Conservation (phyloP, 2,329 filamentous ascomycete species). For the Beauveria bassiana region DNA sequence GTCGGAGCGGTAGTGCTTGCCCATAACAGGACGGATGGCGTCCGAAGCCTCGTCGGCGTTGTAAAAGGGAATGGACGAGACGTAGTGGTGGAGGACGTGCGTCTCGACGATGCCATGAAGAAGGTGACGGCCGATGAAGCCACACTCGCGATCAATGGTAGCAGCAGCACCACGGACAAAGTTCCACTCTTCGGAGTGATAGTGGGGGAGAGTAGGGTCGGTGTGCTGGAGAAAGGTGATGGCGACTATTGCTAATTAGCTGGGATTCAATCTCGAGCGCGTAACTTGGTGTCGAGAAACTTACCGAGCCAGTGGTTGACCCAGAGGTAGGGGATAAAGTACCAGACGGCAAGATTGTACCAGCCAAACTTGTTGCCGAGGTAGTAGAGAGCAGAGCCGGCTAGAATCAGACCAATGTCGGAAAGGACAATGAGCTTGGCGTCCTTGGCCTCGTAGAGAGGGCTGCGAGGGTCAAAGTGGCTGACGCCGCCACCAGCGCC, state of each 20-base stretch:
- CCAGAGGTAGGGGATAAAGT: slow-evolving; percentile 91
- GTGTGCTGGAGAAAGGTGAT: slow-evolving; percentile 98
- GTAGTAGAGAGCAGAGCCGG: slow-evolving; percentile 52
- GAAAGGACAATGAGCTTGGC: slow-evolving; percentile 79
- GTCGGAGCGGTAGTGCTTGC: slow-evolving; percentile 85
- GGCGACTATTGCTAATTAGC: slow-evolving; percentile 52
- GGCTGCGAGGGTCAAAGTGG: slow-evolving; percentile 86
- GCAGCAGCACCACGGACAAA: slow-evolving; percentile 89
- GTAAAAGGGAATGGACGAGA: slow-evolving; percentile 95
- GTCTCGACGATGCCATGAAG: slow-evolving; percentile 93
- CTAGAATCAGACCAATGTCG: slow-evolving; percentile 70
- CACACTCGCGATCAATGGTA: slow-evolving; percentile 95
- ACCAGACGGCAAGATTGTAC: slow-evolving; percentile 87
- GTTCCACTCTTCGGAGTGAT: slow-evolving; percentile 79
- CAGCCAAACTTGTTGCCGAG: slow-evolving; percentile 75
- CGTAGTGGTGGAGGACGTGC: slow-evolving; percentile 95
- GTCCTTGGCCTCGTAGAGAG: slow-evolving; percentile 86
- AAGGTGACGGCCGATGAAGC: slow-evolving; percentile 84
- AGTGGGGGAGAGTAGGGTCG: slow-evolving; percentile 88
- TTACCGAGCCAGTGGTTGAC: slow-evolving; percentile 98
- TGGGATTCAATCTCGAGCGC: slow-evolving; percentile 19
- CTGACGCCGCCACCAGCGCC: slow-evolving; percentile 76
- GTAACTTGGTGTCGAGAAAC: slow-evolving; percentile 27
- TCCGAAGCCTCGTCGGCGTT: slow-evolving; percentile 90
- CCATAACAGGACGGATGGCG: slow-evolving; percentile 93